phyloP scores from a whole-genome alignment of 805 yeast species.

The Isabelozyma pseudorhagii region DNA sequence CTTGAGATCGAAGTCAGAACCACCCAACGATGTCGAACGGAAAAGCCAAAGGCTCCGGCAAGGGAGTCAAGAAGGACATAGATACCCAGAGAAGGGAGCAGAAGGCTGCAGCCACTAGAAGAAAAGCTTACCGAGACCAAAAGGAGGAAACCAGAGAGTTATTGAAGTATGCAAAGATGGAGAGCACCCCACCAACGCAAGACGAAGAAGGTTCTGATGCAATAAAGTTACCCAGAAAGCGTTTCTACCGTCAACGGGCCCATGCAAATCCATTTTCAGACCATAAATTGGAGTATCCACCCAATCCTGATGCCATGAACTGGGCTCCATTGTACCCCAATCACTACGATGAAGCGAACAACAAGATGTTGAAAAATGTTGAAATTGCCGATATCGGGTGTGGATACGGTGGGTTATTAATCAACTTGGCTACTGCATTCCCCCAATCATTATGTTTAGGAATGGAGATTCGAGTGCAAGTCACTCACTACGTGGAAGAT shows the following conservation, averaged over 20 bases:
- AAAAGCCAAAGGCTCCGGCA: not conserved
- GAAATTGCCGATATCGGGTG: constrained; percentile 96
- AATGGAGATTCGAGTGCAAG: constrained; percentile 97
- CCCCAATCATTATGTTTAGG: constrained; percentile 79
- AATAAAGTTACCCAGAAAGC: constrained; percentile 70
- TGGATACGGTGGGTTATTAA: constrained; percentile 91
- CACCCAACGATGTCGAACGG: not conserved
- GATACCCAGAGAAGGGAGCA: constrained; percentile 18
- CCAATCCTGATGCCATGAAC: constrained; percentile 77
- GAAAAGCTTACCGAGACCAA: constrained; percentile 48
- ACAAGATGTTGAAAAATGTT: constrained; percentile 50
- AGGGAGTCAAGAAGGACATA: constrained; percentile 7
- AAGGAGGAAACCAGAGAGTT: constrained; percentile 43
- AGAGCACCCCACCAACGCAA: constrained; percentile 11
- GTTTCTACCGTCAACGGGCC: constrained; percentile 93
- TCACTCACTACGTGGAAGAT: constrained; percentile 95
- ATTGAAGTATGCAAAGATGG: constrained; percentile 46
- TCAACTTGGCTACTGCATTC: constrained; percentile 73
- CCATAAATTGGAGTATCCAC: constrained; percentile 87
- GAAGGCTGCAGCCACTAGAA: constrained; percentile 33
- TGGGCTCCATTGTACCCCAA: constrained; percentile 79
- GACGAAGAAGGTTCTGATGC: constrained; percentile 12
- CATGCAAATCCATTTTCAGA: constrained; percentile 98
- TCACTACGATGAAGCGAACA: constrained; percentile 39
- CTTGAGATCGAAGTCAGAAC: not conserved